These are phyloP conservation scores for Polysphondylium violaceum DNA, from an alignment of 78 protist genomes.

Conservation along the genomic window DNA sequence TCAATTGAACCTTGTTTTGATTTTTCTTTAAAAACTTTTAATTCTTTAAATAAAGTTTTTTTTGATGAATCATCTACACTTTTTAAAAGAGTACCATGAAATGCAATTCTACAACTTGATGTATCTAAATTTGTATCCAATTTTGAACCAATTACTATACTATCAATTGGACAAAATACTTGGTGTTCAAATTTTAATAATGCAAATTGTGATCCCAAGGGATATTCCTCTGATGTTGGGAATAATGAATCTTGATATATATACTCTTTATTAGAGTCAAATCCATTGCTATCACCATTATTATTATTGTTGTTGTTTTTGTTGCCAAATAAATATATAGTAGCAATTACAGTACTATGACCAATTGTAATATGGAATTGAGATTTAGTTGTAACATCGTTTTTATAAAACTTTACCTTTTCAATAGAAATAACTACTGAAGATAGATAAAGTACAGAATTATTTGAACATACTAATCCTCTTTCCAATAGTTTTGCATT, in stretches of 20 bases:
- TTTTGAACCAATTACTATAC: slow-evolving; percentile 89
- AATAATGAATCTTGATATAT: slow-evolving; percentile 4
- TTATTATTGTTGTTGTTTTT: background rate
- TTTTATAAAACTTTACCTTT: slow-evolving; percentile 86
- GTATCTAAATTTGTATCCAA: slow-evolving; percentile 83
- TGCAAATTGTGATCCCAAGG: slow-evolving; percentile 64
- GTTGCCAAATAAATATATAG: slow-evolving; percentile 66
- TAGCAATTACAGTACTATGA: slow-evolving; percentile 94
- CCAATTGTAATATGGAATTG: slow-evolving; percentile 96
- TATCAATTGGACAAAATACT: slow-evolving; percentile 68
- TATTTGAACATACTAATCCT: slow-evolving; percentile 84
- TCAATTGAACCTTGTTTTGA: slow-evolving; percentile 70
- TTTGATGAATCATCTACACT: background rate
- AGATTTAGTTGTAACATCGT: slow-evolving; percentile 11
- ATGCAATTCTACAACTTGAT: slow-evolving; percentile 88
- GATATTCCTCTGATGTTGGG: slow-evolving; percentile 22
- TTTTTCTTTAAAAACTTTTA: slow-evolving; percentile 60
- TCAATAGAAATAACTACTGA: slow-evolving; percentile 63
- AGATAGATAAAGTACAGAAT: slow-evolving; percentile 19
- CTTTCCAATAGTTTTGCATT: slow-evolving; percentile 92
- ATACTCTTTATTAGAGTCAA: slow-evolving; percentile 22
- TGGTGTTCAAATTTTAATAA: slow-evolving; percentile 89
- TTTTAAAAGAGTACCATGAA: slow-evolving; percentile 66
- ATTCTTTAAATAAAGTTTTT: background rate
- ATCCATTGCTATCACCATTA: background rate